These are phyloP conservation scores for Dictyostelium discoideum DNA, from an alignment of 78 protist genomes.

Conservation along the genomic window DNA sequence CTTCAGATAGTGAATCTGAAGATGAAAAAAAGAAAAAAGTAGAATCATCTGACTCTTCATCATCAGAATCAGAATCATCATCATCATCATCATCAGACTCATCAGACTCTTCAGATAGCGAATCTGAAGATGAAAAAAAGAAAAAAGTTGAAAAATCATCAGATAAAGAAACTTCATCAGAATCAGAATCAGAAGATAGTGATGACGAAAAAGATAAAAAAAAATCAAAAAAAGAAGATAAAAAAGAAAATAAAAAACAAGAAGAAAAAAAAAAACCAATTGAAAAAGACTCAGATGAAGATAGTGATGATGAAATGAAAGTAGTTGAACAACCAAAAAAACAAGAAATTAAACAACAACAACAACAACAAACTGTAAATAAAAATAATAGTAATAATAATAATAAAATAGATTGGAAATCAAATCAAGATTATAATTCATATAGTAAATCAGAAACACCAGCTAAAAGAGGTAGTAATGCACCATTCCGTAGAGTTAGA, in stretches of 20 bases:
- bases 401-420: not conserved
- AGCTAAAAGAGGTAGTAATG: slow-evolving; percentile 18
- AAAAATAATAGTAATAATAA: not conserved
- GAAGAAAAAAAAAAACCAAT: slow-evolving; percentile 7
- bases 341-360: not conserved
- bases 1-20: slow-evolving; percentile 14
- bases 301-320: slow-evolving; percentile 2
- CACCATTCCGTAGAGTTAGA: slow-evolving; percentile 69
- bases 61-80: not conserved
- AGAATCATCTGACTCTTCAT: no score
- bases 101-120: slow-evolving; percentile 10
- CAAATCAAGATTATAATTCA: not conserved
- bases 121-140: slow-evolving; percentile 4
- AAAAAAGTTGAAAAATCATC: not conserved
- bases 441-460: not conserved
- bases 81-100: not conserved
- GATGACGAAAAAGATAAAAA: slow-evolving; percentile 12
- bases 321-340: slow-evolving; percentile 1
- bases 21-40: not conserved
- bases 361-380: not conserved
- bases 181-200: not conserved
- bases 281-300: not conserved
- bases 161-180: not conserved
- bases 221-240: not conserved
- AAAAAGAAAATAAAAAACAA: not conserved